phyloP scores from a whole-genome alignment of 805 yeast genomes.

The Saturnispora serradocipensis region DNA sequence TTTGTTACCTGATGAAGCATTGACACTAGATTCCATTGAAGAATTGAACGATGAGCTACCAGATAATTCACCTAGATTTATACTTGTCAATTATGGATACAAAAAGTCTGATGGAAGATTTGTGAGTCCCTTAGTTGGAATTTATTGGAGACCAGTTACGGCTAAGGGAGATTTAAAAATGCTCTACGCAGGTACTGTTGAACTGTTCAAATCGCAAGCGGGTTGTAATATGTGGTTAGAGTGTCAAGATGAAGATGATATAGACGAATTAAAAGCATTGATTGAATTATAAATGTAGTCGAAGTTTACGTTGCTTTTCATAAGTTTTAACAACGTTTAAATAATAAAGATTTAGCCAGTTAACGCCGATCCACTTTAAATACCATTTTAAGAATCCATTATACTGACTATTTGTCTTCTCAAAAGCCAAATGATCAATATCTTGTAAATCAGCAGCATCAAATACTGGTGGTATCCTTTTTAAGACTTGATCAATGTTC shows the following conservation, averaged over 20 bases:
- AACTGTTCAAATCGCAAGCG: slow-evolving; percentile 66
- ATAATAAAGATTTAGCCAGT: slow-evolving; percentile 38
- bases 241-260: slow-evolving; percentile 59
- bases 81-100: slow-evolving; percentile 70
- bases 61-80: slow-evolving; percentile 68
- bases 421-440: slow-evolving; percentile 37
- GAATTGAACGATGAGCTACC: slow-evolving; percentile 72
- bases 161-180: slow-evolving; percentile 74
- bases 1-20: slow-evolving; percentile 36
- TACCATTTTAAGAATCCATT: slow-evolving; percentile 28
- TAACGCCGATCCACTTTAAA: slow-evolving; percentile 52
- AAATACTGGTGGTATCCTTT: slow-evolving; percentile 29
- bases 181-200: slow-evolving; percentile 89
- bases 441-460: slow-evolving; percentile 33
- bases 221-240: slow-evolving; percentile 61
- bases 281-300: slow-evolving; percentile 19
- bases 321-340: slow-evolving; percentile 38
- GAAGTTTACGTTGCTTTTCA: slow-evolving; percentile 19
- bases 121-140: slow-evolving; percentile 62
- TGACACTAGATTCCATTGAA: slow-evolving; percentile 41
- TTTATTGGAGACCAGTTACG: slow-evolving; percentile 87
- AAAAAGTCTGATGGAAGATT: slow-evolving; percentile 59
- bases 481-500: slow-evolving; percentile 19
- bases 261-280: slow-evolving; percentile 44
- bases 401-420: slow-evolving; percentile 24